These are phyloP conservation scores for Stachybotrys chartarum DNA, from an alignment of 2,329 filamentous ascomycete genomes.

Conservation along the genomic window DNA sequence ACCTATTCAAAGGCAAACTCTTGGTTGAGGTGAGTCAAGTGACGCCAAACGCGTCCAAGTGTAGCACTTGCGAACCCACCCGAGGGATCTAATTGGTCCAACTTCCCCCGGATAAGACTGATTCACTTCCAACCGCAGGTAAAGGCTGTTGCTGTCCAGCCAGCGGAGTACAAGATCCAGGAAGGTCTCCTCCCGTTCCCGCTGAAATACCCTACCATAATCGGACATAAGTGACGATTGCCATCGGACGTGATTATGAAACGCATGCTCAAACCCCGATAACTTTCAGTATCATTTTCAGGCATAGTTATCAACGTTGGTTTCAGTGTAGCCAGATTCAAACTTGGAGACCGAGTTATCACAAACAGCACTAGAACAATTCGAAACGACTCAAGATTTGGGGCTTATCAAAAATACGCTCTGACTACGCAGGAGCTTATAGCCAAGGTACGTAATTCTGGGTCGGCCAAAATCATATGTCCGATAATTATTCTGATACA, in stretches of 20 bases:
- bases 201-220: conserved; percentile 3
- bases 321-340: conserved; percentile 1
- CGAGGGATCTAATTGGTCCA: no score
- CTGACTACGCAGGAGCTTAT: conserved; percentile 1
- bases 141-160: conserved; percentile 2
- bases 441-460: conserved; percentile 1
- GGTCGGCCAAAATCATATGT: background rate
- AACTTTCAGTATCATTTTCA: conserved; percentile 1
- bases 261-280: no score
- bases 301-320: conserved; percentile 3
- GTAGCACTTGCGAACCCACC: no score
- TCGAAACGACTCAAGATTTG: conserved; percentile 4
- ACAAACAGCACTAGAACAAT: conserved; percentile 2
- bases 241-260: no score
- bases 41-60: no score
- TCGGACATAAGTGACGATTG: conserved; percentile 1
- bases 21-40: no score
- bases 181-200: conserved; percentile 3
- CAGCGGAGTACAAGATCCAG: conserved; percentile 5
- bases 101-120: no score
- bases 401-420: conserved; percentile 3
- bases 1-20: no score
- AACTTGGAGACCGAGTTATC: conserved; percentile 2
- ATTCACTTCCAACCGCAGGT: no score
- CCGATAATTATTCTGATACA: background rate